Evolutionary conservation across 1,284 basidiomycete species (phyloP), one percentile per base, ranked within the genome.

Genomic region (Boletus semigastroideus): DNA sequence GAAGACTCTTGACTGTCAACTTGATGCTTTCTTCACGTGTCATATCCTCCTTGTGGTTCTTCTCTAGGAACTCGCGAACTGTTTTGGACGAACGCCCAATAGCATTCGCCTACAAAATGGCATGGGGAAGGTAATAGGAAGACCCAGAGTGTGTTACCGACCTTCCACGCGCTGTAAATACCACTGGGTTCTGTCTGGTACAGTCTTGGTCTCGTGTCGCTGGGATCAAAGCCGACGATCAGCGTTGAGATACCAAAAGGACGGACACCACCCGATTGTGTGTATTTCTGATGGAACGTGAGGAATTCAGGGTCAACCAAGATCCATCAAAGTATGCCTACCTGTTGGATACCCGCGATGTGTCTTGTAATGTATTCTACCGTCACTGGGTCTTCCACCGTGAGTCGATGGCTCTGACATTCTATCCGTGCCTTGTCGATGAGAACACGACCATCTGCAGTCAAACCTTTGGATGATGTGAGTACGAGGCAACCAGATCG

Each of bases 91-190:
- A 97, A 48, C 97, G 86, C 22, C 97, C 97, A 64, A 99, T 98
- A 7, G 97, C 93, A 68, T 94, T 97, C 17, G 97, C 97, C 93
- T 96, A 49, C 52, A 37, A 42, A 13, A 13, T 5, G 5, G 30
- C 36, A 53, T 30, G 56, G 48, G 16, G 16, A 16, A 20, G 9
- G 31, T 25, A 37, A 45, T 14, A 30, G 36, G 3, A 52, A 19
- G 10, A 13, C 31, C 13, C 14, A 4, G 54, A 49, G 4, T 27
- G 42, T 28, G 9, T 12, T 14, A 62, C 81, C 43, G 51, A 92
- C 94, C 86, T 99, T 99, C 97, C 97, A 99, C 22, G 94, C 94
- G 56, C 92, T 95, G 73, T 95, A 98, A 63, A 98, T 99, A 25
- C 97, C 97, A 64, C 90, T 92, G 0, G 97, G 97, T 71, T 99